Percentiles rank a stretch among this genome's conserved stretches.
phyloP scores from a whole-genome alignment of 352 stramenopile genomes.

The Phytophthora pistaciae region DNA sequence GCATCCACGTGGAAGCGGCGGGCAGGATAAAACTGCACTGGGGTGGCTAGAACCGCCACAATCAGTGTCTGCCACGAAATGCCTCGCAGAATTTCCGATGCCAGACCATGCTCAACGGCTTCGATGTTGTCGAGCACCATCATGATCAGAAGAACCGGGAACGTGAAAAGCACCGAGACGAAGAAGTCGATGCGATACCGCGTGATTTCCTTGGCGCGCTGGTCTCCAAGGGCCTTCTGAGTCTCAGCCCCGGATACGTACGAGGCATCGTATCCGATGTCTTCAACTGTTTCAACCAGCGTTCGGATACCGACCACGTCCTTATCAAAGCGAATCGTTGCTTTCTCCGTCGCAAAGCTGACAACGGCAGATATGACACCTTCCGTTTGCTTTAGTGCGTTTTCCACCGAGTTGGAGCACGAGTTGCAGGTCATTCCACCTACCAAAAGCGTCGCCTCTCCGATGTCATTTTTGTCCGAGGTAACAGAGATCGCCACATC shows the following conservation, averaged over 20 bases:
- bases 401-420: slow-evolving; percentile 92
- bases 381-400: slow-evolving; percentile 74
- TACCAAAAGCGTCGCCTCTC: slow-evolving; percentile 71
- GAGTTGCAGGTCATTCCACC: slow-evolving; percentile 94
- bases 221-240: slow-evolving; percentile 84
- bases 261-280: slow-evolving; percentile 91
- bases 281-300: slow-evolving; percentile 90
- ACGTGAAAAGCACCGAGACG: slow-evolving; percentile 91
- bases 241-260: slow-evolving; percentile 73
- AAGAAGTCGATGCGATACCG: slow-evolving; percentile 90
- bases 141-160: slow-evolving; percentile 95
- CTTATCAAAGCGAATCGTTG: slow-evolving; percentile 80
- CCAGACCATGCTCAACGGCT: slow-evolving; percentile 57
- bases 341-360: slow-evolving; percentile 90
- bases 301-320: slow-evolving; percentile 80
- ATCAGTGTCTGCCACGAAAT: slow-evolving; percentile 85
- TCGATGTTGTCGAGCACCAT: slow-evolving; percentile 88
- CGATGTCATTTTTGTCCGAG: slow-evolving; percentile 66
- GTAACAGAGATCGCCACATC: slow-evolving; percentile 53
- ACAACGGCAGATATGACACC: slow-evolving; percentile 86
- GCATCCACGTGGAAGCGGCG: slow-evolving; percentile 95
- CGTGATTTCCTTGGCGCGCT: slow-evolving; percentile 81
- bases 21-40: slow-evolving; percentile 96
- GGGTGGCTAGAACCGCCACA: slow-evolving; percentile 88
- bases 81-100: slow-evolving; percentile 61